Evolutionary conservation across 2,329 filamentous ascomycete genomes (phyloP).

Genomic region (Fusarium xyrophilum): DNA sequence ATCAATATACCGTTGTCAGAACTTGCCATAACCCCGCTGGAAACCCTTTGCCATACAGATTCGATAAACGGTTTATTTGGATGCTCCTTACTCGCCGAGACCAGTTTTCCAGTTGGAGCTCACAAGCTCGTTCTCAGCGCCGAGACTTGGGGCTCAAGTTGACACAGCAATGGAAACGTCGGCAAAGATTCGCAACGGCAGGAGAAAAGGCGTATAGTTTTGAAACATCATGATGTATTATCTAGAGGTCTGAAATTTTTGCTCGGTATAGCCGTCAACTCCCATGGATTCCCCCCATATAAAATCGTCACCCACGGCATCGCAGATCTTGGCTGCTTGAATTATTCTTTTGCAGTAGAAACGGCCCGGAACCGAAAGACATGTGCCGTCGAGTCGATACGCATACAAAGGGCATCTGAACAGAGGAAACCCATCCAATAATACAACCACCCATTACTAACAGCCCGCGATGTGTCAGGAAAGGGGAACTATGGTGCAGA

Average conservation of each 20-base stretch:
- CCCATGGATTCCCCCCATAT: constrained; percentile 36
- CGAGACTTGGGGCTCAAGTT: neutral
- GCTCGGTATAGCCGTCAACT: constrained; percentile 46
- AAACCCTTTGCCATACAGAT: too few species aligned
- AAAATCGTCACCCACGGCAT: constrained; percentile 34
- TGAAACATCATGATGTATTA: constrained; percentile 50
- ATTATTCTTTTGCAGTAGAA: constrained; percentile 30
- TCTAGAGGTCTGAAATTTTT: constrained; percentile 46
- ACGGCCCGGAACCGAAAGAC: constrained; percentile 28
- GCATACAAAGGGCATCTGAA: constrained; percentile 41
- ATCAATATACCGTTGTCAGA: neutral
- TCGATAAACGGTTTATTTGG: neutral
- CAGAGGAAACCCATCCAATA: constrained; percentile 46
- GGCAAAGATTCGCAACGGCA: neutral
- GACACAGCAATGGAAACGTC: neutral
- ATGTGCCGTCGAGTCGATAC: constrained; percentile 29
- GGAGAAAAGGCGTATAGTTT: constrained; percentile 18
- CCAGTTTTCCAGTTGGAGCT: neutral
- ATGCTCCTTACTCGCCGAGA: neutral
- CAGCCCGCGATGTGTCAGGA: constrained; percentile 41
- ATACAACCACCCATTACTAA: constrained; percentile 48
- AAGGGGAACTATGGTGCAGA: constrained; percentile 46
- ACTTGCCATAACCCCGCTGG: neutral
- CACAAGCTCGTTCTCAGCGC: neutral
- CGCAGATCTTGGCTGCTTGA: constrained; percentile 31